Conservation (phyloP, 1,284 basidiomycete species). For the Puccinia polysora region DNA sequence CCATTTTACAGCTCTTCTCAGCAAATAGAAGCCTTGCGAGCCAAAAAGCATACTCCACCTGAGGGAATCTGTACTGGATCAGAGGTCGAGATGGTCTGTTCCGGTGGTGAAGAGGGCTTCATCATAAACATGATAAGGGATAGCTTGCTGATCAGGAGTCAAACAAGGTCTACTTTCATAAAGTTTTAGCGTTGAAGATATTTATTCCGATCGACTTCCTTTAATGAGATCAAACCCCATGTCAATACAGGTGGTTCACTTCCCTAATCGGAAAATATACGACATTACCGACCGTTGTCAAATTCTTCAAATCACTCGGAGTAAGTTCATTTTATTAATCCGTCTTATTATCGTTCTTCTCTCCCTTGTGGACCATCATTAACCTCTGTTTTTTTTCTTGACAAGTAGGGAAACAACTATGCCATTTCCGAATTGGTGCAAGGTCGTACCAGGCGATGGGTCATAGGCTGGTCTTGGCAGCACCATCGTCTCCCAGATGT, state of each 20-base stretch:
- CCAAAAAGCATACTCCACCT: constrained; percentile 64
- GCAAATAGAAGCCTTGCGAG: constrained; percentile 64
- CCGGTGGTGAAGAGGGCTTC: constrained; percentile 77
- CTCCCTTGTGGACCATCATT: too few relatives aligned
- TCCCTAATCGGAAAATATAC: constrained; percentile 82
- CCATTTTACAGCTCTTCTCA: constrained; percentile 75
- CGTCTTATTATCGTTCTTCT: neutral
- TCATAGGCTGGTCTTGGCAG: constrained; percentile 74
- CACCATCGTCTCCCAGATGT: constrained; percentile 69
- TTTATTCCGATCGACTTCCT: neutral
- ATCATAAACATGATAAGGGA: constrained; percentile 73
- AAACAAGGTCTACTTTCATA: constrained; percentile 58
- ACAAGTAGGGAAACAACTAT: constrained; percentile 71
- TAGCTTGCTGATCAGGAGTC: constrained; percentile 58
- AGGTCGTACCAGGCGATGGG: constrained; percentile 82
- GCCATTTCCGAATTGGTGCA: constrained; percentile 74
- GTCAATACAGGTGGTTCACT: constrained; percentile 74
- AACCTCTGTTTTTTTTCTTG: neutral
- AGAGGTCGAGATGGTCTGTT: constrained; percentile 75
- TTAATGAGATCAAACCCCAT: neutral
- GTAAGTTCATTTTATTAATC: constrained; percentile 55
- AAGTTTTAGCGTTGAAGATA: neutral
- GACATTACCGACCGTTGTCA: constrained; percentile 64
- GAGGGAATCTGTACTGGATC: constrained; percentile 76
- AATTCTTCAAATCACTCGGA: constrained; percentile 58